Evolutionary conservation across 1,284 basidiomycete genomes (phyloP), one percentile per base, ranked within the genome.

Genomic region (Pascua guehoae): DNA sequence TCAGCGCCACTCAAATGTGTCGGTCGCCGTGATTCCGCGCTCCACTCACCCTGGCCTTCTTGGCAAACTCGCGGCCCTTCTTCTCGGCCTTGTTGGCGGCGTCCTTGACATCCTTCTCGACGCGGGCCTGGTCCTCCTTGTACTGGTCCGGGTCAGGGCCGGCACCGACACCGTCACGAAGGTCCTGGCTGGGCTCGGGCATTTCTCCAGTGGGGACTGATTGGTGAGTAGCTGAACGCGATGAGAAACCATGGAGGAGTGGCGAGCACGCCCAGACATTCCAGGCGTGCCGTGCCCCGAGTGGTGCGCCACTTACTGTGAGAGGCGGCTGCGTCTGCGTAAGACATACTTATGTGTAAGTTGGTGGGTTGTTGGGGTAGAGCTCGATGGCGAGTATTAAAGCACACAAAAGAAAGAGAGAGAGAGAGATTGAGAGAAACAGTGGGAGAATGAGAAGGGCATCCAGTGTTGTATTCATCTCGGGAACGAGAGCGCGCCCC

Each of bases 51-150:
- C 48, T 48, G 47, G 42, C 73, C 24, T 81, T 77, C 18, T 78
- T 76, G 69, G 86, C 40, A 14, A 73, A 69, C 55, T 80, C 77
- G 51, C 83, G 67, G 16, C 59, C 60, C 49, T 66, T 61, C 58
- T 66, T 65, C 54, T 63, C 56, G 24, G 53, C 53, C 40, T 47
- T 54, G 39, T 54, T 51, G 32, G 43, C 56, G 37, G 50, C 53
- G 45, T 63, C 53, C 49, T 63, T 54, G 32, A 46, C 53, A 15
- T 56, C 56, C 57, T 60, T 56, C 54, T 60, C 58, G 44, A 57
- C 44, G 56, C 54, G 44, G 44, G 42, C 49, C 50, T 60, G 44
- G 47, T 45, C 59, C 65, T 67, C 49, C 42, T 48, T 39, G 61
- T 63, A 24, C 59, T 52, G 15, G 61, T 32, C 24, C 24, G 24